Conservation (phyloP, 1,284 basidiomycete species). For the Cutaneotrichosporon dermatis region DNA sequence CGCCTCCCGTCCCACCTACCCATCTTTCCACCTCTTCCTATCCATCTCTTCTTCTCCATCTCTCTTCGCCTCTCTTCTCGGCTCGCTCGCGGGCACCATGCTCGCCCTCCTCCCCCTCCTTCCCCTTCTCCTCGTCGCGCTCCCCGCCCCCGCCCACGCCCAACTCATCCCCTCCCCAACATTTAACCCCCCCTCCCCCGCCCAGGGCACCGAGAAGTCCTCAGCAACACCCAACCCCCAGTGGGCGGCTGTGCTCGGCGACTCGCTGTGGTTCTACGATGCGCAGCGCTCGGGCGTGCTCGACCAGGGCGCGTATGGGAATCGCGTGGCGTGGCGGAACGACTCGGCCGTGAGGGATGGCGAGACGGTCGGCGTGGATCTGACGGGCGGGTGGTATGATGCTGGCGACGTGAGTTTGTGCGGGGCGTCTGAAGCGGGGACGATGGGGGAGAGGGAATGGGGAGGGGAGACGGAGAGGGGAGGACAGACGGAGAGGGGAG, state of each 20-base stretch:
- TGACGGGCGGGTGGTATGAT: constrained; percentile 85
- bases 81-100: too few relatives aligned
- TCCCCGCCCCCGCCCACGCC: constrained; percentile 5
- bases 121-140: too few relatives aligned
- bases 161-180: constrained; percentile 39
- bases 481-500: too few relatives aligned
- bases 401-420: constrained; percentile 55
- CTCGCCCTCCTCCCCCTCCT: not conserved
- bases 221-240: constrained; percentile 60
- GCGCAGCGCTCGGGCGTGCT: constrained; percentile 78
- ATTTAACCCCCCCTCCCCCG: constrained; percentile 55
- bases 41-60: too few relatives aligned
- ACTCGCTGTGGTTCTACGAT: constrained; percentile 83
- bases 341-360: constrained; percentile 73
- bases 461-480: too few relatives aligned
- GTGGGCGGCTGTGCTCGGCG: constrained; percentile 74
- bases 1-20: too few relatives aligned
- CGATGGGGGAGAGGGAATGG: too few relatives aligned
- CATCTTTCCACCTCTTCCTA: too few relatives aligned
- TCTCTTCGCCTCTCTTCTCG: too few relatives aligned
- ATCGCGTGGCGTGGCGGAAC: constrained; percentile 82
- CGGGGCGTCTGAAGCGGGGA: too few relatives aligned
- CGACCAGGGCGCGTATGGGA: constrained; percentile 54
- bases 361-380: constrained; percentile 64
- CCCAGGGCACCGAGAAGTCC: constrained; percentile 56